These are phyloP conservation scores for Candida sanyaensis DNA, from an alignment of 1,139 yeast species.

Conservation along the genomic window DNA sequence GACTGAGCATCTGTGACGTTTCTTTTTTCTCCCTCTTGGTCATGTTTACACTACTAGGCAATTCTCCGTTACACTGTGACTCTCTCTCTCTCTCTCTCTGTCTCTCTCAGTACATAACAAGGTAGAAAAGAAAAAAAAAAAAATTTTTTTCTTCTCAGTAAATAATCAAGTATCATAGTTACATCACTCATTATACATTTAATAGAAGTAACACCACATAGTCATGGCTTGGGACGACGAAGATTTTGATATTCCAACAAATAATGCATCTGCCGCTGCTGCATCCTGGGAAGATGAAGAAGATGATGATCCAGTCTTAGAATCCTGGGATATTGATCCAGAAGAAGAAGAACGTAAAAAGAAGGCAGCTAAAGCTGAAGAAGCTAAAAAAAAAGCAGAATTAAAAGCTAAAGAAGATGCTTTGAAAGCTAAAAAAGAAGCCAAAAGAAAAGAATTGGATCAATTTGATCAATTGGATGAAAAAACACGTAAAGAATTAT, in stretches of 20 bases:
- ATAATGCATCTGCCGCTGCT: slow-evolving; percentile 44
- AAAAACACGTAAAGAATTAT: slow-evolving; percentile 66
- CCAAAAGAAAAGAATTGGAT: slow-evolving; percentile 34
- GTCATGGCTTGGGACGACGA: slow-evolving; percentile 78
- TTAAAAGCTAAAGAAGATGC: slow-evolving; percentile 43
- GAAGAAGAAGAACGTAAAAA: slow-evolving; percentile 59
- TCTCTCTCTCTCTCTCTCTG: too few species aligned
- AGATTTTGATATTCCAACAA: slow-evolving; percentile 74
- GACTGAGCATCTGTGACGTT: too few species aligned
- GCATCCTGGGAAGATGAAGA: slow-evolving; percentile 86
- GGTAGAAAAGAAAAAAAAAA: neutral
- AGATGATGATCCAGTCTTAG: slow-evolving; percentile 68
- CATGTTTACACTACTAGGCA: too few species aligned
- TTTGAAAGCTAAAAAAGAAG: slow-evolving; percentile 40
- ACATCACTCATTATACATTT: neutral
- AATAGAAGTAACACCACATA: neutral
- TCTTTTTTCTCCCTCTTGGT: too few species aligned
- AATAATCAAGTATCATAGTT: too few species aligned
- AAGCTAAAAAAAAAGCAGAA: slow-evolving; percentile 40
- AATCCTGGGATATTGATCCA: slow-evolving; percentile 83
- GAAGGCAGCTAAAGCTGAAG: slow-evolving; percentile 45
- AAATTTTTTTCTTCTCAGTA: neutral
- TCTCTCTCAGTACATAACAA: too few species aligned
- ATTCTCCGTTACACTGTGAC: too few species aligned
- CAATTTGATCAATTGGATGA: slow-evolving; percentile 69